phyloP scores from a whole-genome alignment of 106 monocot genomes.

The Apostasia ramifera region DNA sequence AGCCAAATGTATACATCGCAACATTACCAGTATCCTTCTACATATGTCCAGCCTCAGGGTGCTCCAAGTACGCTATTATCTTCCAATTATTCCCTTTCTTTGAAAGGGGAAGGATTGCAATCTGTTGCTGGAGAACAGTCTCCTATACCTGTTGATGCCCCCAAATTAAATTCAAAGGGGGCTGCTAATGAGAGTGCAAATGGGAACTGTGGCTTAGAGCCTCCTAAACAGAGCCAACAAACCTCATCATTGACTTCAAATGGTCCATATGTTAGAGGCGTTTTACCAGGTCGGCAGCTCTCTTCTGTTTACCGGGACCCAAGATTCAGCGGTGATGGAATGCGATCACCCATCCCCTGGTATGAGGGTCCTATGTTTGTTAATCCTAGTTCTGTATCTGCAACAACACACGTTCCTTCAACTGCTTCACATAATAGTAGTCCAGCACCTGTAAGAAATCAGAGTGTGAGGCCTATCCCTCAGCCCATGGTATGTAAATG shows the following conservation, averaged over 20 bases:
- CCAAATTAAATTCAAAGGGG: constrained; percentile 30
- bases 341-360: constrained; percentile 52
- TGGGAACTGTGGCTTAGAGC: constrained; percentile 21
- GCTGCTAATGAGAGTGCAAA: constrained; percentile 34
- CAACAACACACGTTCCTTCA: constrained; percentile 27
- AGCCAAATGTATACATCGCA: constrained; percentile 51
- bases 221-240: constrained; percentile 34
- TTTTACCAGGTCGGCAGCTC: constrained; percentile 30
- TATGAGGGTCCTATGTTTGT: constrained; percentile 37
- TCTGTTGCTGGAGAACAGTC: constrained; percentile 24
- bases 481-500: constrained; percentile 44
- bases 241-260: constrained; percentile 30
- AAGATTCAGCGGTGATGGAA: constrained; percentile 47
- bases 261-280: constrained; percentile 37
- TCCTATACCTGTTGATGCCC: constrained; percentile 21
- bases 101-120: constrained; percentile 21
- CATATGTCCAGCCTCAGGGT: constrained; percentile 42
- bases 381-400: constrained; percentile 30
- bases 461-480: constrained; percentile 30
- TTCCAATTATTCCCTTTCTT: constrained; percentile 10
- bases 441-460: constrained; percentile 32
- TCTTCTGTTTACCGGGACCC: constrained; percentile 42
- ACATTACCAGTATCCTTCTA: constrained; percentile 45
- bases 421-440: constrained; percentile 23
- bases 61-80: constrained; percentile 14